Base-by-base conservation (phyloP, 352 stramenopile genomes). In the Globisporangium cylindrosporum region DNA sequence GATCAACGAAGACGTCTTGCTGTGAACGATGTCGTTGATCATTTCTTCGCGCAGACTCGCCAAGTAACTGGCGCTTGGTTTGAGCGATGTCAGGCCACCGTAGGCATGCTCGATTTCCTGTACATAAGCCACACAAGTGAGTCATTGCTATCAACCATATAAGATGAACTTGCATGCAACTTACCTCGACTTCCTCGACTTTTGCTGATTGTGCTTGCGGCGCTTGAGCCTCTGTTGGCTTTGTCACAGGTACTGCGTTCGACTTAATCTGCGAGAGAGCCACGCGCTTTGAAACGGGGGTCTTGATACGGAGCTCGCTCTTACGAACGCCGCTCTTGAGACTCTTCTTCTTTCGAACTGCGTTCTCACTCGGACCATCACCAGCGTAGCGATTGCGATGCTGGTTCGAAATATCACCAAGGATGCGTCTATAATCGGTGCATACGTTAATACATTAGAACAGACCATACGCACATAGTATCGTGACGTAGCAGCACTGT, bases 341-440 rank as follows among this genome's bases (percentile, higher is more conserved):
- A 43, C 2, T n/a, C n/a, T 82, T 82, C 51, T 54, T 74, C 62
- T 80, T 82, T 10, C 6, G 64, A 10, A 57, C 72, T 7, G 22
- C 12, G 1, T 59, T 63, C 0, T 38, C 64, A 48, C 43, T 59
- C 20, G 53, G 38, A 25, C 53, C 70, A 54, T 59, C 59, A 3
- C 51, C 64, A 20, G 34, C 67, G 14, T 73, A 73, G 58, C 62
- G 65, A 51, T 78, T 84, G 27, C 74, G 75, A 53, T 90, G 81
- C 56, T 86, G 82, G 74, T 94, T 94, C 25, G 86, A 94, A 49
- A 94, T 94, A 64, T 94, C 86, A 8, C 81, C 75, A 4, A 94
- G 74, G 32, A 72, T 84, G 57, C 86, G 86, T 75, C 86, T 92
- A 34, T 24, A 54, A 55, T 27, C 20, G 8, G 34, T 56, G 24